These are phyloP conservation scores for Sclerotiophoma versabilis DNA, from an alignment of 2,329 filamentous ascomycete species.

Conservation along the genomic window DNA sequence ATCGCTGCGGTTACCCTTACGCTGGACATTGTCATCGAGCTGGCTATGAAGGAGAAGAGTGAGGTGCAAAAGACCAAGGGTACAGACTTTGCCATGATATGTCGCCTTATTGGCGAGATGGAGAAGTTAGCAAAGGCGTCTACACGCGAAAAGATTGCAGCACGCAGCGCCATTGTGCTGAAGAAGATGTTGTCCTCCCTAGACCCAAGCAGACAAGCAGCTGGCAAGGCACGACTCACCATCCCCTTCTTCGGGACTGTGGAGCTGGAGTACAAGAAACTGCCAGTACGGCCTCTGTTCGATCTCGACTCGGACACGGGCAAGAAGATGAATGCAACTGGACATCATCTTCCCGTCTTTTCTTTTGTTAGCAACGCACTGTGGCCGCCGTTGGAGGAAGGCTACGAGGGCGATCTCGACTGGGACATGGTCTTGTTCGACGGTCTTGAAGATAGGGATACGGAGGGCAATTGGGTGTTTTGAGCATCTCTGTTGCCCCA, in stretches of 20 bases:
- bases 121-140: conserved; percentile 43
- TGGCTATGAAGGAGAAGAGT: conserved; percentile 41
- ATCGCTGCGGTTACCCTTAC: conserved; percentile 46
- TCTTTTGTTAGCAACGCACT: conserved; percentile 45
- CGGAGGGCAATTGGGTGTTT: conserved; percentile 47
- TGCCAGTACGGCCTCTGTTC: conserved; percentile 39
- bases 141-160: conserved; percentile 44
- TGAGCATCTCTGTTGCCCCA: not conserved
- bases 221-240: conserved; percentile 33
- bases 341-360: conserved; percentile 40
- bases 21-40: conserved; percentile 47
- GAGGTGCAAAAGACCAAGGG: conserved; percentile 45
- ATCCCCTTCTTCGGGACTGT: conserved; percentile 48
- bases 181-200: conserved; percentile 45
- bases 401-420: conserved; percentile 28
- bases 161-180: conserved; percentile 40
- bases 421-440: conserved; percentile 47
- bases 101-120: conserved; percentile 45
- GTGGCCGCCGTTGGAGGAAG: conserved; percentile 35
- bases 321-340: conserved; percentile 36
- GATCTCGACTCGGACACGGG: conserved; percentile 40
- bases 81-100: conserved; percentile 47
- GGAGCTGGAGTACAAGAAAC: conserved; percentile 37
- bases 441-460: conserved; percentile 43
- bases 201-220: conserved; percentile 34